These are phyloP conservation scores for Halenospora varia DNA, from an alignment of 495 filamentous ascomycete species.

Conservation along the genomic window DNA sequence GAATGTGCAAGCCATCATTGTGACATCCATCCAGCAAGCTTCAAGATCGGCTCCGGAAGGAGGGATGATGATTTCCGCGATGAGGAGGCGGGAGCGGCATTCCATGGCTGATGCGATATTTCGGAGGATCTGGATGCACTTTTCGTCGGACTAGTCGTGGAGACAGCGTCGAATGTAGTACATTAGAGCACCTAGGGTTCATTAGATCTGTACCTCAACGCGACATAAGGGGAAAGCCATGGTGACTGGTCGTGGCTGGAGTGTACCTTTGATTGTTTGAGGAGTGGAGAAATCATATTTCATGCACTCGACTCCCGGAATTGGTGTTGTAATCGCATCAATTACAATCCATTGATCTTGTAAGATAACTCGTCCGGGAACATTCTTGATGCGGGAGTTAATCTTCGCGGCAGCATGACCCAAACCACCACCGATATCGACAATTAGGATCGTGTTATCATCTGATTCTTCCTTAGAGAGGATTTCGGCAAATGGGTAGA, in stretches of 20 bases:
- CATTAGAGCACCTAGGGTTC: constrained; percentile 35
- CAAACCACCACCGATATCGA: constrained; percentile 25
- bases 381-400: not conserved
- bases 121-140: constrained; percentile 20
- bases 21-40: constrained; percentile 32
- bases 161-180: constrained; percentile 35
- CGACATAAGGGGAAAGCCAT: too few species aligned
- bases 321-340: constrained; percentile 10
- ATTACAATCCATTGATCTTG: constrained; percentile 48
- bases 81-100: constrained; percentile 12
- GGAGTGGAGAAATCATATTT: constrained; percentile 45
- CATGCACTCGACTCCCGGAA: constrained; percentile 38
- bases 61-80: constrained; percentile 12
- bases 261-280: constrained; percentile 44
- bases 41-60: constrained; percentile 18
- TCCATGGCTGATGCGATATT: constrained; percentile 32
- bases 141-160: constrained; percentile 28
- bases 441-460: constrained; percentile 20
- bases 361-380: constrained; percentile 36
- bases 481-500: constrained; percentile 18
- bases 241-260: constrained; percentile 19
- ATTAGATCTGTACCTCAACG: constrained; percentile 43
- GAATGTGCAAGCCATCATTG: constrained; percentile 33
- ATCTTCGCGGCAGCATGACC: constrained; percentile 18
- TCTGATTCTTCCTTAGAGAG: constrained; percentile 14